Conservation (phyloP, 2,329 filamentous ascomycete species). For the Zymoseptoria pseudotritici region DNA sequence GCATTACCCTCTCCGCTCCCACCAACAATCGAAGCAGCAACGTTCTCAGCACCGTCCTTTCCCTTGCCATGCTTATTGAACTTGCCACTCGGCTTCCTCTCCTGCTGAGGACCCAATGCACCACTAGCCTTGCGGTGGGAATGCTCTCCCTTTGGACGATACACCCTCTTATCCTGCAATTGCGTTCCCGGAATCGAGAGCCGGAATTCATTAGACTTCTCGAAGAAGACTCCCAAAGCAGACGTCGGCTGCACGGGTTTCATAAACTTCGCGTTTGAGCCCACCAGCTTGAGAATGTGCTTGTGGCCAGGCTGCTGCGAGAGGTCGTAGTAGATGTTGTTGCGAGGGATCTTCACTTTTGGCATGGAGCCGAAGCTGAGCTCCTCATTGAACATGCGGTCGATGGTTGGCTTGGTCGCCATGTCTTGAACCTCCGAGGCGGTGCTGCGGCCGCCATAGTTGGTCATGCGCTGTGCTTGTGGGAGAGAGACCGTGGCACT, state of each 20-base stretch:
- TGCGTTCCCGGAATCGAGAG: constrained; percentile 20
- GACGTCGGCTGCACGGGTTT: constrained; percentile 9
- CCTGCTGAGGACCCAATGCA: constrained; percentile 5
- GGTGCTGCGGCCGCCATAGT: constrained; percentile 1
- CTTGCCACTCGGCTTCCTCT: constrained; percentile 11
- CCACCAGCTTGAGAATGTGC: constrained; percentile 17
- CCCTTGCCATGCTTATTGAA: constrained; percentile 8
- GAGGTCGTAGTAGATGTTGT: constrained; percentile 16
- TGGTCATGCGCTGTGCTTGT: constrained; percentile 18
- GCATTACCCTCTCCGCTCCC: neutral
- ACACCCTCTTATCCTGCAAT: constrained; percentile 15
- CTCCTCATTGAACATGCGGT: constrained; percentile 38
- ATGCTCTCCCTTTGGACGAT: constrained; percentile 4
- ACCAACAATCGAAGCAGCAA: neutral
- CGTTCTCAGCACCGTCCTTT: neutral
- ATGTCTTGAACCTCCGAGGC: constrained; percentile 17
- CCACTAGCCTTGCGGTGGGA: constrained; percentile 2
- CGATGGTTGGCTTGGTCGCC: constrained; percentile 35
- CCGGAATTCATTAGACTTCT: neutral
- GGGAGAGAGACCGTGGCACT: constrained; percentile 68
- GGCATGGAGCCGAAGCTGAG: constrained; percentile 42
- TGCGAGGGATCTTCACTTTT: constrained; percentile 25
- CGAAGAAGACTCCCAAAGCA: neutral
- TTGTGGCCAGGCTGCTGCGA: constrained; percentile 6
- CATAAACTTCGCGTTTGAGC: constrained; percentile 6